phyloP scores from a whole-genome alignment of 2,329 filamentous ascomycete genomes.

The Alternaria triticina region DNA sequence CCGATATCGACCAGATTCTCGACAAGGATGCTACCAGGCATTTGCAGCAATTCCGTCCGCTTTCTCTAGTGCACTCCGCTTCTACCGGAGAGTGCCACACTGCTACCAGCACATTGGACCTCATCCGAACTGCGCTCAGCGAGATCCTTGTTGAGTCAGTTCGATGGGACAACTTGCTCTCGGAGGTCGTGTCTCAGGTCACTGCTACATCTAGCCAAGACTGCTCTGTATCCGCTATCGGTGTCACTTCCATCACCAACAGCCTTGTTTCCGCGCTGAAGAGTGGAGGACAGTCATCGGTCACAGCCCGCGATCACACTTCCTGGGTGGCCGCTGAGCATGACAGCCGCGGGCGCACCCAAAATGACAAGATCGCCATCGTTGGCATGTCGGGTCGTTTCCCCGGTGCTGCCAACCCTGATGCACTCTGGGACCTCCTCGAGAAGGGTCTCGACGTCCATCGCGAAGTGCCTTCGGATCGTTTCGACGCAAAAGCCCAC shows the following conservation, averaged over 20 bases:
- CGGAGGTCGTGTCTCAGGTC: conserved; percentile 56
- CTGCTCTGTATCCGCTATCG: conserved; percentile 57
- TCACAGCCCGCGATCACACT: conserved; percentile 53
- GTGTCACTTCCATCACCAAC: conserved; percentile 61
- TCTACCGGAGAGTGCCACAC: conserved; percentile 54
- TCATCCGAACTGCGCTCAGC: conserved; percentile 51
- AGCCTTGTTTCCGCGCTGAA: conserved; percentile 62
- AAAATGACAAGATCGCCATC: conserved; percentile 78
- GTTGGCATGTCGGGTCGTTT: conserved; percentile 83
- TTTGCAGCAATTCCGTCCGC: conserved; percentile 52
- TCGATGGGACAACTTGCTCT: conserved; percentile 57
- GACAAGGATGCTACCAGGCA: conserved; percentile 48
- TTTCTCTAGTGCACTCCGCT: conserved; percentile 55
- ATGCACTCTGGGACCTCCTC: conserved; percentile 77
- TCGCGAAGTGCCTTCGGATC: conserved; percentile 69
- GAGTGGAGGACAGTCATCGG: conserved; percentile 55
- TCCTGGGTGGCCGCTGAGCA: conserved; percentile 49
- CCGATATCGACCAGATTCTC: conserved; percentile 61
- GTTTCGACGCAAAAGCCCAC: conserved; percentile 76
- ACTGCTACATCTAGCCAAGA: conserved; percentile 49
- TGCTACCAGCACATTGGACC: conserved; percentile 54
- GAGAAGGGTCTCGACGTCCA: conserved; percentile 78
- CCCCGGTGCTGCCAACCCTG: conserved; percentile 73
- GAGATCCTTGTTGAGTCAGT: conserved; percentile 57
- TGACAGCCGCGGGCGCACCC: conserved; percentile 51